Evolutionary conservation across 2,329 filamentous ascomycete genomes (phyloP).

Genomic region (Microthyrium microscopicum): DNA sequence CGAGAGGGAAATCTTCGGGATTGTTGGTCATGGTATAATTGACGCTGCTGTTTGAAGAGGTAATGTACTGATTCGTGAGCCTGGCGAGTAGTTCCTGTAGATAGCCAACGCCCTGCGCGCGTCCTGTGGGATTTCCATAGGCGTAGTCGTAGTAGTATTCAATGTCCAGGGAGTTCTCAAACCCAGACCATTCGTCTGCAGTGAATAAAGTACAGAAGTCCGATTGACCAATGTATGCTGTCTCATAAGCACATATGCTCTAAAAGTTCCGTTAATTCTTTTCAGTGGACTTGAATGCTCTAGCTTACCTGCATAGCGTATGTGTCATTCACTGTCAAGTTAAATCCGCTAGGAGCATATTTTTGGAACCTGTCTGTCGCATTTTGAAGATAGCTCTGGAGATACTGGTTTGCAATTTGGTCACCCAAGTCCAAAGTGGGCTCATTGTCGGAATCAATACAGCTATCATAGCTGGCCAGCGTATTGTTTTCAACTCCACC

Average conservation of each 20-base stretch:
- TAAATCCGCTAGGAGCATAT: slow-evolving; percentile 31
- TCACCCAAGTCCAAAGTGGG: slow-evolving; percentile 26
- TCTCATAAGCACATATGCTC: slow-evolving; percentile 38
- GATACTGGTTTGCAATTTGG: slow-evolving; percentile 26
- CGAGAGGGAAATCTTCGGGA: slow-evolving; percentile 28
- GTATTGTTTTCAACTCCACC: slow-evolving; percentile 35
- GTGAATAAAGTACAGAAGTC: slow-evolving; percentile 39
- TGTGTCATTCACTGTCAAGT: slow-evolving; percentile 32
- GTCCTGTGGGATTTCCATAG: slow-evolving; percentile 32
- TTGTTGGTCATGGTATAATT: slow-evolving; percentile 34
- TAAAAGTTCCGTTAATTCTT: too few relatives aligned
- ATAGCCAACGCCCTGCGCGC: slow-evolving; percentile 37
- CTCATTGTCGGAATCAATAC: slow-evolving; percentile 23
- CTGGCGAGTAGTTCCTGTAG: slow-evolving; percentile 35
- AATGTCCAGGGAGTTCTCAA: slow-evolving; percentile 36
- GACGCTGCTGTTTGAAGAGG: slow-evolving; percentile 32
- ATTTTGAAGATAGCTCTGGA: slow-evolving; percentile 27
- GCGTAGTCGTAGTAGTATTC: slow-evolving; percentile 33
- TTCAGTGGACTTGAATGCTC: too few relatives aligned
- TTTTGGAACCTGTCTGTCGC: slow-evolving; percentile 30
- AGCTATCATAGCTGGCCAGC: slow-evolving; percentile 34
- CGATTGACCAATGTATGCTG: slow-evolving; percentile 30
- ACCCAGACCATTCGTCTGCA: slow-evolving; percentile 36
- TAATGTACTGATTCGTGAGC: slow-evolving; percentile 30
- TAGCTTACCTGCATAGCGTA: slow-evolving; percentile 31